These are phyloP conservation scores for Carex sylvatica DNA, from an alignment of 202 grass and related monocot genomes.

Conservation along the genomic window DNA sequence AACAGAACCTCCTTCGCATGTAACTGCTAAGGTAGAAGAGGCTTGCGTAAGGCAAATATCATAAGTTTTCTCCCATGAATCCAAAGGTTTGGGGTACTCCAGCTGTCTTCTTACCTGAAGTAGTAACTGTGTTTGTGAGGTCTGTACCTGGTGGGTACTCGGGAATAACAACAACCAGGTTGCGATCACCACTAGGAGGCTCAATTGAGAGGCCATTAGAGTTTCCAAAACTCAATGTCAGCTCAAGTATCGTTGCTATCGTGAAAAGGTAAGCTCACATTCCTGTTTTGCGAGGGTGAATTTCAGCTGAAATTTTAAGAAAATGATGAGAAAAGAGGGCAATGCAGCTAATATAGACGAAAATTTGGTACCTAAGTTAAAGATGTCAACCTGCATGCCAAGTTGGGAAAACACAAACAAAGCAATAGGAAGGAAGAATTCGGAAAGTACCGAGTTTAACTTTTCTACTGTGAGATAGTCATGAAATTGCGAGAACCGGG, in stretches of 20 bases:
- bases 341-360: background rate
- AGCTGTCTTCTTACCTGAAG: slow-evolving; percentile 83
- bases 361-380: background rate
- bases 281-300: background rate
- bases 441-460: background rate
- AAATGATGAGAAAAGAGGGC: background rate
- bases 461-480: background rate
- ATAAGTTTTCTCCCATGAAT: slow-evolving; percentile 50
- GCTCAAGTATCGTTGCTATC: background rate
- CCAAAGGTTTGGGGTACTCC: slow-evolving; percentile 69
- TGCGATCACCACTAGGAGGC: slow-evolving; percentile 33
- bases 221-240: slow-evolving; percentile 3
- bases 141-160: slow-evolving; percentile 47
- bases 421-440: background rate
- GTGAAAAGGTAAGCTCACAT: slow-evolving; percentile 6
- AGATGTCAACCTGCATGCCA: background rate
- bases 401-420: background rate
- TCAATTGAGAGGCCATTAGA: slow-evolving; percentile 44
- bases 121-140: slow-evolving; percentile 62
- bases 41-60: slow-evolving; percentile 58
- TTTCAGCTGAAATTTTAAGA: background rate
- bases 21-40: slow-evolving; percentile 39
- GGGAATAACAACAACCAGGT: slow-evolving; percentile 55
- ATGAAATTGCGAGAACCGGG: slow-evolving; percentile 1
- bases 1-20: slow-evolving; percentile 48